Conservation (phyloP, 2,329 filamentous ascomycete genomes). For the Ambrosiella beaveri region DNA sequence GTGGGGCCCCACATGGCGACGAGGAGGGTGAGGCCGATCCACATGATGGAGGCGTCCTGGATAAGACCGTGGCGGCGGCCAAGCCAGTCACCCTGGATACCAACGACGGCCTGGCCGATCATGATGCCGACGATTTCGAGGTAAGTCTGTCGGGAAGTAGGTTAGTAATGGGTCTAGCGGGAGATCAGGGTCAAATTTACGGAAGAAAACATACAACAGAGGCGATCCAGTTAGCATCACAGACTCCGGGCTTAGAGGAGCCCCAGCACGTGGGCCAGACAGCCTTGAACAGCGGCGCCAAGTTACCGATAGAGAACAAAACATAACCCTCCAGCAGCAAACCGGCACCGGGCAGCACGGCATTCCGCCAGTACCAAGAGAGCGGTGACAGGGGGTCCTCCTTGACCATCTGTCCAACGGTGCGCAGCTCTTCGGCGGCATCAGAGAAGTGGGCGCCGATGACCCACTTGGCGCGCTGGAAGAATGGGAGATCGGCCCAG, state of each 20-base stretch:
- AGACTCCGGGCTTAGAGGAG: conserved; percentile 32
- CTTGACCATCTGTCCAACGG: conserved; percentile 67
- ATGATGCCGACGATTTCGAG: conserved; percentile 93
- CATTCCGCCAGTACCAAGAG: conserved; percentile 76
- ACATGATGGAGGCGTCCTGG: conserved; percentile 88
- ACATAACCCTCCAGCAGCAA: conserved; percentile 90
- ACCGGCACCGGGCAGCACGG: conserved; percentile 81
- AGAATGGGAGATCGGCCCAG: conserved; percentile 73
- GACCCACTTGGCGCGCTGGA: conserved; percentile 59
- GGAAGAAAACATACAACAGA: conserved; percentile 32
- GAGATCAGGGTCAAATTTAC: background rate
- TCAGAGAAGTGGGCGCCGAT: conserved; percentile 54
- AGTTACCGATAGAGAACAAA: conserved; percentile 88
- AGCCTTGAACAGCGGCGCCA: conserved; percentile 62
- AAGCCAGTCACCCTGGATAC: conserved; percentile 55
- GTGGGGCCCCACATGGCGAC: conserved; percentile 77
- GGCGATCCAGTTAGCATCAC: conserved; percentile 63
- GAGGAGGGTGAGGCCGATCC: conserved; percentile 78
- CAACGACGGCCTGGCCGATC: conserved; percentile 75
- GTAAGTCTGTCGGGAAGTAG: conserved; percentile 38
- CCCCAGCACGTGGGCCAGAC: conserved; percentile 70
- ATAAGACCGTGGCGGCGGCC: conserved; percentile 91
- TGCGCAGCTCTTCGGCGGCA: conserved; percentile 45
- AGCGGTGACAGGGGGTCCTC: conserved; percentile 69
- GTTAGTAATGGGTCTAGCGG: background rate